Percentiles rank a stretch among this genome's conserved stretches.
These are phyloP conservation scores for Pestalotiopsis sp. DNA, from an alignment of 2,329 filamentous ascomycete genomes.

Conservation along the genomic window DNA sequence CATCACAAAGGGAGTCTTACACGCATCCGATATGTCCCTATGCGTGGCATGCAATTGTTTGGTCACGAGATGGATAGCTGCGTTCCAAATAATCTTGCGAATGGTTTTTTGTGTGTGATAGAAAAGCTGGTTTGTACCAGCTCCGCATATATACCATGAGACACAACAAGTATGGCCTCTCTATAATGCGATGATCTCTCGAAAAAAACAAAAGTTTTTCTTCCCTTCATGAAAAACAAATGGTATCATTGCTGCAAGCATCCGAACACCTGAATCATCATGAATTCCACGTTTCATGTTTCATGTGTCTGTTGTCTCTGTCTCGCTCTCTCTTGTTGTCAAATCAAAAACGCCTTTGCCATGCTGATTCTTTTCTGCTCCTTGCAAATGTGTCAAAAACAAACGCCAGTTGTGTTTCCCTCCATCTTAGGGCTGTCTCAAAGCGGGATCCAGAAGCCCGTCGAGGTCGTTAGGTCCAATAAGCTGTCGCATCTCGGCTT, in stretches of 20 bases:
- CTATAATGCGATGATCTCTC: background rate
- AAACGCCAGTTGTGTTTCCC: background rate
- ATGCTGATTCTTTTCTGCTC: background rate
- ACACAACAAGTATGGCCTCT: background rate
- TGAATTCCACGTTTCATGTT: background rate
- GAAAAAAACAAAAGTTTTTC: background rate
- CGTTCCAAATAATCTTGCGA: background rate
- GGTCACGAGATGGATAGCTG: background rate
- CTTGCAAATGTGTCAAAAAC: background rate
- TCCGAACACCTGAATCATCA: background rate
- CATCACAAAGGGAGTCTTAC: background rate
- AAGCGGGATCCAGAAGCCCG: slow-evolving; percentile 25
- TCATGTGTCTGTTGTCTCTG: background rate
- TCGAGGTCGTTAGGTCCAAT: slow-evolving; percentile 22
- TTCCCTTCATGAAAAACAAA: background rate
- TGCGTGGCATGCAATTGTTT: background rate
- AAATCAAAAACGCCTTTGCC: slow-evolving; percentile 6
- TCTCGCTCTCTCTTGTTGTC: background rate
- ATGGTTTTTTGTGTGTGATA: background rate
- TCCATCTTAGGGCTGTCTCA: slow-evolving; percentile 9
- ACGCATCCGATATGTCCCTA: too few species aligned
- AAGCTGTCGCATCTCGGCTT: slow-evolving; percentile 43
- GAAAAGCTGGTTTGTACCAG: background rate
- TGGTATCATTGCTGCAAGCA: background rate
- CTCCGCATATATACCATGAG: background rate